Evolutionary conservation across 2,329 filamentous ascomycete genomes (phyloP), one percentile per base, ranked within the genome.

Genomic region (Didymellaceae sp.): DNA sequence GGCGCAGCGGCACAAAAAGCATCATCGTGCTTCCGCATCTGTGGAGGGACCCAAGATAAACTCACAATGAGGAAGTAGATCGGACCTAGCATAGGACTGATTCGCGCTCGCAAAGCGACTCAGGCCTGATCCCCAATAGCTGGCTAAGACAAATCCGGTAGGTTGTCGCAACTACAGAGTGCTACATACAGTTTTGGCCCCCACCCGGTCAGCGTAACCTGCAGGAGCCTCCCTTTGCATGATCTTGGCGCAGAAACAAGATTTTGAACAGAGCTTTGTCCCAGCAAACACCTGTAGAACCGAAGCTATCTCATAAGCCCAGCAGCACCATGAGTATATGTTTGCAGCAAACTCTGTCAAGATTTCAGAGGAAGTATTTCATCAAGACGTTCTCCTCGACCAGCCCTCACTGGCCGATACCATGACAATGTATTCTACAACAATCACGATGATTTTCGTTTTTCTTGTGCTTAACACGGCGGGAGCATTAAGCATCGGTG

Each of bases 401-500:
- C 5, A 28, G 11, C 26, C n/a, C n/a, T 33, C 6, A 24, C 2
- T 7, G 4, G 11, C 34, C 6, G 9, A 4, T n/a, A 13, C 11
- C 30, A n/a, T n/a, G 4, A n/a, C 8, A 1, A 20, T 26, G 21
- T 6, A 7, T n/a, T 13, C 21, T 5, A 4, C 8, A 5, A 20
- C 30, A 4, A 9, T 26, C 2, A 20, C 30, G 5, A 9, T 26
- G 1, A 11, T 30, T 10, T 14, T 25, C 5, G 20, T 11, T 10
- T 13, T 26, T 24, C 14, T 16, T 10, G 10, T 43, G 3, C 9
- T 43, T 5, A 22, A 18, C 6, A 21, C 13, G n/a, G 40, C 20
- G n/a, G 28, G 34, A 25, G 40, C 40, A 43, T 25, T 34, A n/a
- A 43, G 20, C 30, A 43, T 34, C 10, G 40, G 30, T 43, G 6